Percentiles rank a stretch among this genome's conserved stretches.
phyloP scores from a whole-genome alignment of 2,329 filamentous ascomycete genomes.

The Penicillium olsonii region DNA sequence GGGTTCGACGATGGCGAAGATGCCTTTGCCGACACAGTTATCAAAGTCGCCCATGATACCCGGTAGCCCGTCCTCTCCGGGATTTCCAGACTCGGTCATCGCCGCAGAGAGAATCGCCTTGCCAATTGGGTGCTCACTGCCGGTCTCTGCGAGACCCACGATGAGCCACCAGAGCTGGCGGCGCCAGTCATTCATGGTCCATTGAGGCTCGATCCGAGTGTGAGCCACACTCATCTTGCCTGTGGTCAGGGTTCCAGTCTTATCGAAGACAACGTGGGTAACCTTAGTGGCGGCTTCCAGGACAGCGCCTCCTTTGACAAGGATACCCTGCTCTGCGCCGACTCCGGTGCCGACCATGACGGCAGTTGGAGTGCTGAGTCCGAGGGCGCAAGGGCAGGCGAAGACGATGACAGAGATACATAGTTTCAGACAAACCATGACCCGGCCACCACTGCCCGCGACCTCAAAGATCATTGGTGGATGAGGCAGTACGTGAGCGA shows the following conservation, averaged over 20 bases:
- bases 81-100: conserved; percentile 72
- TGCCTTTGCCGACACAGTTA: conserved; percentile 79
- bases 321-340: conserved; percentile 89
- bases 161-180: conserved; percentile 90
- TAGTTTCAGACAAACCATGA: conserved; percentile 96
- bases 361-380: conserved; percentile 90
- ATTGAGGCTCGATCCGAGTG: conserved; percentile 65
- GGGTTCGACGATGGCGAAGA: conserved; percentile 80
- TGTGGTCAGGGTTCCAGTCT: conserved; percentile 91
- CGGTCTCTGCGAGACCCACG: conserved; percentile 91
- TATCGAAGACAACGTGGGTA: conserved; percentile 88
- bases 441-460: conserved; percentile 78
- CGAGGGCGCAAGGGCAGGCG: conserved; percentile 95
- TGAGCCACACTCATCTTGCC: conserved; percentile 93
- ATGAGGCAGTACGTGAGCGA: conserved; percentile 79
- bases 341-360: conserved; percentile 99
- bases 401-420: conserved; percentile 99
- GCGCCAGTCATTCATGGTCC: conserved; percentile 69
- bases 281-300: conserved; percentile 88
- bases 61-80: conserved; percentile 71
- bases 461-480: conserved; percentile 88
- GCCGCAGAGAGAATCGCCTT: conserved; percentile 78
- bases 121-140: conserved; percentile 95
- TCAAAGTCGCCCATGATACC: conserved; percentile 85
- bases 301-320: conserved; percentile 95